Conservation (phyloP, 768 basidiomycete genomes). For the Boletellus ananas region DNA sequence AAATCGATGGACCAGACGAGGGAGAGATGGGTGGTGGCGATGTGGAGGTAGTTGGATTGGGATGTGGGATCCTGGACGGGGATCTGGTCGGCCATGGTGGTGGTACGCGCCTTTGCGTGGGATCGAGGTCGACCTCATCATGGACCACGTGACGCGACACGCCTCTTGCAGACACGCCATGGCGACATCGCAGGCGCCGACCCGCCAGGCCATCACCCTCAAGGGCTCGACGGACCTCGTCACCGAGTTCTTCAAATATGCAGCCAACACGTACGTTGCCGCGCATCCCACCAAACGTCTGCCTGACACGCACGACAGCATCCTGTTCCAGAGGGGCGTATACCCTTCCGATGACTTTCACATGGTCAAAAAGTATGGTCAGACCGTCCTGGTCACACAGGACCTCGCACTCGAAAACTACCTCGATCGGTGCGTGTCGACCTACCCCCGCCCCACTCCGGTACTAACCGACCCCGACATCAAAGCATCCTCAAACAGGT, state of each 20-base stretch:
- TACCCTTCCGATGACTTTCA: constrained; percentile 98
- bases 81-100: constrained; percentile 14
- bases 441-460: neutral
- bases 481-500: constrained; percentile 85
- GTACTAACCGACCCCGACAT: neutral
- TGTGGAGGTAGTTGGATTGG: constrained; percentile 53
- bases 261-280: constrained; percentile 84
- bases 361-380: constrained; percentile 99
- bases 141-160: constrained; percentile 13
- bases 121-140: neutral
- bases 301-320: constrained; percentile 42
- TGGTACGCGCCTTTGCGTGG: neutral
- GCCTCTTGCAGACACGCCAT: constrained; percentile 17
- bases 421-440: constrained; percentile 63
- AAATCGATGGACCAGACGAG: constrained; percentile 62
- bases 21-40: constrained; percentile 46
- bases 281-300: neutral
- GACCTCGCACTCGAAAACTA: constrained; percentile 93
- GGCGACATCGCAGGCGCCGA: constrained; percentile 45
- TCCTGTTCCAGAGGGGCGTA: constrained; percentile 93
- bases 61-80: constrained; percentile 40
- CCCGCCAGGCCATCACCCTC: constrained; percentile 82
- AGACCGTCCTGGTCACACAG: constrained; percentile 91
- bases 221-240: constrained; percentile 93
- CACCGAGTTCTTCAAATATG: constrained; percentile 99